Base-by-base conservation (phyloP, 2,329 filamentous ascomycete genomes). In the Thielaviopsis musarum region DNA sequence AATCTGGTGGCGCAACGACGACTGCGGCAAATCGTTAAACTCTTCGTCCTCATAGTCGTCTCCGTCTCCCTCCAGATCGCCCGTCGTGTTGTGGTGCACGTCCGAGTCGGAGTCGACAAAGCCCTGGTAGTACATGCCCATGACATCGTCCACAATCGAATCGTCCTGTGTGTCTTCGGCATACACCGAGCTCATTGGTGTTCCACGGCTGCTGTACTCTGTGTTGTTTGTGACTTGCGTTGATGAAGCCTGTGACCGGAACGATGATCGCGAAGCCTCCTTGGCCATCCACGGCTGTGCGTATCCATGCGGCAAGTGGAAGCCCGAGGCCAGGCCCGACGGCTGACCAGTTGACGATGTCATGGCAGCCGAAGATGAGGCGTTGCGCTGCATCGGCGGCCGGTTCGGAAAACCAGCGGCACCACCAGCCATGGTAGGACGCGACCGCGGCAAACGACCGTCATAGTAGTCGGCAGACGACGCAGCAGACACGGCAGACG, bases 171-270 rank as follows among this genome's bases (percentile, higher is more conserved):
- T 70, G 48, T 68, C 70, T 63, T 73, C 70, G 58, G 67, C 51
- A 63, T 75, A 74, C 70, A 77, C 77, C 63, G 75, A 93, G 72
- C 73, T 85, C 58, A 84, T 77, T 1, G 87, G 90, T 73, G 87
- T 94, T 62, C 82, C 81, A 65, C 87, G 77, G 67, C 90, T 95
- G 69, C 88, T 94, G 62, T 88, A 79, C 67, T 91, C 88, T 1
- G 88, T 94, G n/a, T 84, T 82, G 5, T 70, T 65, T 2, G 77
- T 79, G 24, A 85, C 90, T 34, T 77, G 77, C 26, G 73, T 72
- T 5, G 78, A 78, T 2, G 78, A 81, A 41, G 73, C 69, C 62
- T 81, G 78, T 15, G 79, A 81, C 59, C 78, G 76, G 65, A 75
- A 78, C 69, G 78, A 82, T 0, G 76, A 77, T 41, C 79, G 74